phyloP scores from a whole-genome alignment of 2,329 filamentous ascomycete species.

The Rhinocladiella similis region DNA sequence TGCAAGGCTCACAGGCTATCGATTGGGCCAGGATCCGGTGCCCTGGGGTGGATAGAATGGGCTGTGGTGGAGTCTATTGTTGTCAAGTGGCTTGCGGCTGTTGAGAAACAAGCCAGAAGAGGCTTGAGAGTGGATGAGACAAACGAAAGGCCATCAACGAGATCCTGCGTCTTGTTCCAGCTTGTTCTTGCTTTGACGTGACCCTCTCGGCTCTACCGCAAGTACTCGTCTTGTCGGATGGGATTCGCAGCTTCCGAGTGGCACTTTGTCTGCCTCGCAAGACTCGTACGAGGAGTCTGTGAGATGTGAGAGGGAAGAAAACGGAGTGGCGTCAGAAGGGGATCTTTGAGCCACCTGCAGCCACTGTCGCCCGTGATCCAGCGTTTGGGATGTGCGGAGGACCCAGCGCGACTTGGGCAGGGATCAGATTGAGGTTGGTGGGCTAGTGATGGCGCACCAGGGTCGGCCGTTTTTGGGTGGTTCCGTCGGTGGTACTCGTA shows the following conservation, averaged over 20 bases:
- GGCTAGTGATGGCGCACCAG: too few relatives aligned
- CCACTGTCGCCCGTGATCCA: not conserved
- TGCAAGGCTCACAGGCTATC: not conserved
- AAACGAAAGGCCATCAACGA: too few relatives aligned
- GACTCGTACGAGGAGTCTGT: not conserved
- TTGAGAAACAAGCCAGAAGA: not conserved
- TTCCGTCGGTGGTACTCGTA: not conserved
- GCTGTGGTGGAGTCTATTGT: not conserved
- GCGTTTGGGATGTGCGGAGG: not conserved
- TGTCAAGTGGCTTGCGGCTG: not conserved
- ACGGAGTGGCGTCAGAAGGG: conserved; percentile 2
- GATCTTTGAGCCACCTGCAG: not conserved
- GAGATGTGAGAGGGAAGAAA: not conserved
- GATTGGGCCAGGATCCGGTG: not conserved
- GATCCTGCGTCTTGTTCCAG: too few relatives aligned
- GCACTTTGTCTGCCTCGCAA: not conserved
- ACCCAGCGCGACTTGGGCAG: not conserved
- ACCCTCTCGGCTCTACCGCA: not conserved
- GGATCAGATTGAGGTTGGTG: not conserved
- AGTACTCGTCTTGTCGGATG: too few relatives aligned
- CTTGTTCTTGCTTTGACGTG: not conserved
- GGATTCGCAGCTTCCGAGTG: not conserved
- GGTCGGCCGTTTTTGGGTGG: too few relatives aligned
- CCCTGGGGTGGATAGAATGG: not conserved
- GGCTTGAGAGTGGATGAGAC: not conserved